Base-by-base conservation (phyloP, 139 green algal genomes). In the Coelastrella sp. region DNA sequence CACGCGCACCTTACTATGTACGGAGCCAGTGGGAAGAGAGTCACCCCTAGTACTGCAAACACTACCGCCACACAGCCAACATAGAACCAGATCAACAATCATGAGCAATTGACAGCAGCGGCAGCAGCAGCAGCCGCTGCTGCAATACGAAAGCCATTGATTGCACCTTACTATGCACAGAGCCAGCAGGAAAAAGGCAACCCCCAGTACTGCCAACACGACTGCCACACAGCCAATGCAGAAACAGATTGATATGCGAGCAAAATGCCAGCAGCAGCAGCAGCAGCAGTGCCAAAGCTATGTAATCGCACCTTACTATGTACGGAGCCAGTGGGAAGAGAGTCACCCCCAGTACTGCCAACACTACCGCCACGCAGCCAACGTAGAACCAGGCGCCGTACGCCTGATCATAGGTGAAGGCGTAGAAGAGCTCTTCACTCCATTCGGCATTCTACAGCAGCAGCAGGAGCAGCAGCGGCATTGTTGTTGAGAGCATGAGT, bases 401-500 rank as follows among this genome's bases (percentile, higher is more conserved):
- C 5, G 96, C 96, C 19, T 93, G 91, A 32, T 98, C 96, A 83
- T 96, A 97, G 5, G 66, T 90, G 94, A 95, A 98, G 7, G 85
- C 85, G 79, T 97, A 98, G 85, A 98, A 98, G 10, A 84, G 75
- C 4, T 92, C 92, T 22, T 80, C 83, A 82, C 32, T 64, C 68
- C 11, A 57, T 8, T 4, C n/a, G 0, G 22, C 84, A 60, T 10
- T 22, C 84, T 81, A 57, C 16, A 73, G 82, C 61, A 22, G 82
- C 82, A 78, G 65, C 80, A 86, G 80, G 19, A 60, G 60, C 22
- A 73, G 80, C 47, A 75, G 60, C 8, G 60, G 78, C 83, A 64
- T 13, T 64, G 82, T 75, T 85, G 57, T 56, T 54, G 19, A 59
- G 74, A 80, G 74, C 74, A 80, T 10, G 20, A 80, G 74, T 10